A percentile compares a stretch with the other conserved stretches of the same genome.
Evolutionary conservation across 345 rosid species (phyloP).

Genomic region (Firmiana major): DNA sequence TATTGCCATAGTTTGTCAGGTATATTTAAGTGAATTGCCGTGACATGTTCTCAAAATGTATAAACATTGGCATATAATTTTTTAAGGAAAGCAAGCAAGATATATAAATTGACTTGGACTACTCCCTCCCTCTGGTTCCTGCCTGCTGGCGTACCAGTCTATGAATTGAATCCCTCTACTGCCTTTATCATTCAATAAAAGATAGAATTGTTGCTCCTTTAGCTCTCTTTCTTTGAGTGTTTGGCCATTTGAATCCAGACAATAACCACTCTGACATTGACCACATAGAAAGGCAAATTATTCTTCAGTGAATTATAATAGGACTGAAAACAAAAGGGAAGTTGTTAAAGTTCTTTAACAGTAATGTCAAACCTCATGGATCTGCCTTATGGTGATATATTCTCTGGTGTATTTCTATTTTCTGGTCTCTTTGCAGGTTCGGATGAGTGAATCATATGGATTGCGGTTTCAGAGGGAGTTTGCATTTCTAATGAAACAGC

Average conservation of each 20-base stretch:
- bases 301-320: background rate
- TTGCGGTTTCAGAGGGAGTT: constrained; percentile 85
- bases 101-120: background rate
- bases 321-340: background rate
- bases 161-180: background rate
- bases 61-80: background rate
- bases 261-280: background rate
- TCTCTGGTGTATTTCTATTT: background rate
- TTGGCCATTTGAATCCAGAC: background rate
- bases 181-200: background rate
- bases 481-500: constrained; percentile 97
- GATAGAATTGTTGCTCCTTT: background rate
- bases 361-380: background rate
- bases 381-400: background rate
- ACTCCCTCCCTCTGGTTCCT: background rate
- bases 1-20: background rate
- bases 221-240: background rate
- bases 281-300: background rate
- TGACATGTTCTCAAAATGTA: background rate
- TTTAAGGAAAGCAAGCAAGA: background rate
- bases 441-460: constrained; percentile 87
- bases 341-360: background rate
- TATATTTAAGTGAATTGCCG: background rate
- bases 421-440: constrained; percentile 43
- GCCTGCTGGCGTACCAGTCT: background rate